A percentile compares a stretch with the other conserved stretches of the same genome.
phyloP scores from a whole-genome alignment of 2,329 filamentous ascomycete species.

The Clarireedia paspali region DNA sequence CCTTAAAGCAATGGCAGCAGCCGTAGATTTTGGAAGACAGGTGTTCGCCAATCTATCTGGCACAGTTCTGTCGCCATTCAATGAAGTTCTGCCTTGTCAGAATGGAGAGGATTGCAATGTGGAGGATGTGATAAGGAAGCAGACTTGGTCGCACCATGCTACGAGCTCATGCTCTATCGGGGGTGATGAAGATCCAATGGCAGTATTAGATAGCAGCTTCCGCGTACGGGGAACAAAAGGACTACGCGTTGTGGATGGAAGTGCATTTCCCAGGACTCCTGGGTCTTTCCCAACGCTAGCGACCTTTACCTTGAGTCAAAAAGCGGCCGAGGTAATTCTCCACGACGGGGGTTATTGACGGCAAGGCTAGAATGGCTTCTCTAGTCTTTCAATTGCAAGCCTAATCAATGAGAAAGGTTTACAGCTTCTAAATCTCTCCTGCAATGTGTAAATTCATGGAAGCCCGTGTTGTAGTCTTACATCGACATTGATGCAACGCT shows the following conservation, averaged over 20 bases:
- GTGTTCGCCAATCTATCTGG: conserved; percentile 31
- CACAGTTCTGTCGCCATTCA: conserved; percentile 31
- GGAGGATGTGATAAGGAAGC: conserved; percentile 39
- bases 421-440: no score
- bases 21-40: conserved; percentile 11
- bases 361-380: no score
- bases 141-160: conserved; percentile 50
- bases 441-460: no score
- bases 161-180: conserved; percentile 44
- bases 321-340: conserved; percentile 34
- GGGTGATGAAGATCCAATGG: conserved; percentile 39
- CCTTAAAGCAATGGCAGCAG: conserved; percentile 12
- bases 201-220: conserved; percentile 34
- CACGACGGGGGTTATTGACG: not conserved
- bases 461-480: no score
- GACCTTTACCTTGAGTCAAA: conserved; percentile 50
- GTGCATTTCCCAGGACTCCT: conserved; percentile 43
- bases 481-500: not conserved
- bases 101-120: conserved; percentile 32
- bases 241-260: conserved; percentile 53
- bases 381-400: no score
- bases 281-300: conserved; percentile 45
- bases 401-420: no score
- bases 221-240: conserved; percentile 28
- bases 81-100: conserved; percentile 36